Percentiles rank a stretch among this genome's conserved stretches.
Conservation (phyloP, 1,139 yeast species). For the Geotrichum siamense region DNA sequence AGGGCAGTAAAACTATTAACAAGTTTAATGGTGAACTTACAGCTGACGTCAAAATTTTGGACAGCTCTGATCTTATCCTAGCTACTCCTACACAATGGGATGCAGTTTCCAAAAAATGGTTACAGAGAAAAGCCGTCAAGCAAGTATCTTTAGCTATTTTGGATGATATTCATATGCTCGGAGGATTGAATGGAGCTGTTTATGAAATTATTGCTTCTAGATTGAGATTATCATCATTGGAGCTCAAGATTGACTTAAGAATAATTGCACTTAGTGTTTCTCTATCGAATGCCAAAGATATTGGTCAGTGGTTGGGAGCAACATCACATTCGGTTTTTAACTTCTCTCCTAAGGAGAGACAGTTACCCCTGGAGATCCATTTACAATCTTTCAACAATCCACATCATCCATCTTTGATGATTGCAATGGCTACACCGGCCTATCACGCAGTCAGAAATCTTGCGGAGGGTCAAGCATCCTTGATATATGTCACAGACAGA, state of each 20-base stretch:
- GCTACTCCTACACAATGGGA: constrained; percentile 80
- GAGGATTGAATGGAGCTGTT: constrained; percentile 47
- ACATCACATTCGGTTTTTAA: constrained; percentile 53
- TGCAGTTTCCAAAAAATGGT: constrained; percentile 70
- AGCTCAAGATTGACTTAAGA: constrained; percentile 47
- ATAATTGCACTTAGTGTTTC: constrained; percentile 63
- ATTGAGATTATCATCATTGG: constrained; percentile 60
- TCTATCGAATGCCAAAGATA: constrained; percentile 64
- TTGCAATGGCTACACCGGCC: constrained; percentile 47
- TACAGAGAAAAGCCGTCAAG: constrained; percentile 51
- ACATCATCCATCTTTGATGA: constrained; percentile 46
- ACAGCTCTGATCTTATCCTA: constrained; percentile 57
- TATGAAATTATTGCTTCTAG: constrained; percentile 71
- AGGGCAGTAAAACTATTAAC: constrained; percentile 39
- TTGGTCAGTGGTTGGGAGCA: constrained; percentile 85
- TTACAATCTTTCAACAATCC: constrained; percentile 45
- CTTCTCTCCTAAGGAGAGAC: constrained; percentile 58
- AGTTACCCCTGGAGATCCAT: constrained; percentile 50
- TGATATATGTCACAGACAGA: constrained; percentile 54
- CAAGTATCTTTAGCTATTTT: constrained; percentile 59
- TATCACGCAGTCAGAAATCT: constrained; percentile 32
- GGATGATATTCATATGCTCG: constrained; percentile 71
- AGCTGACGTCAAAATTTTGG: constrained; percentile 48
- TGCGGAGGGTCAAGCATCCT: constrained; percentile 35
- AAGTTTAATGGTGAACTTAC: constrained; percentile 58